Conservation (phyloP, 768 basidiomycete species). For the Xerocomus brunneocitrinus region DNA sequence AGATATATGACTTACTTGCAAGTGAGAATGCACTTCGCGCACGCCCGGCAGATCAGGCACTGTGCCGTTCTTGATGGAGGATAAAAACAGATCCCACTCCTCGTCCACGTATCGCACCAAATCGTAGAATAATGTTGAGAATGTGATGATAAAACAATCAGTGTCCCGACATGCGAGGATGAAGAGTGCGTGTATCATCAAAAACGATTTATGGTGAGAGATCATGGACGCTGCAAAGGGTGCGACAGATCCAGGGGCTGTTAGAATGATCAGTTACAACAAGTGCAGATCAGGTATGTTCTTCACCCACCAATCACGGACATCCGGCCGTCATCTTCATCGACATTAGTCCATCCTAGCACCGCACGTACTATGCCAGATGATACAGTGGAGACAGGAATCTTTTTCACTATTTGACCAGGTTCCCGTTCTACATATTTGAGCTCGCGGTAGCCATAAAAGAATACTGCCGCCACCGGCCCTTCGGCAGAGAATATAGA, state of each 20-base stretch:
- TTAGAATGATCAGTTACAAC: background rate
- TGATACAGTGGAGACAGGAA: background rate
- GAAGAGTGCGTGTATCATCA: background rate
- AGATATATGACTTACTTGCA: background rate
- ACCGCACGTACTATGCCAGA: background rate
- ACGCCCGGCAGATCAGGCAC: conserved; percentile 9
- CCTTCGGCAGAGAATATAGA: background rate
- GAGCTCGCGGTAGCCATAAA: background rate
- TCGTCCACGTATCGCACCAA: background rate
- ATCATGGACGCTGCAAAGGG: conserved; percentile 4
- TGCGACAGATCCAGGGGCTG: conserved; percentile 1
- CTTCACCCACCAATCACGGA: background rate
- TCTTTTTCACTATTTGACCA: background rate
- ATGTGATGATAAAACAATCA: background rate
- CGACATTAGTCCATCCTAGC: conserved; percentile 1
- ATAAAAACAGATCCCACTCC: conserved; percentile 2
- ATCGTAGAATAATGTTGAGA: conserved; percentile 1
- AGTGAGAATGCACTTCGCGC: conserved; percentile 1
- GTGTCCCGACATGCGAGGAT: background rate
- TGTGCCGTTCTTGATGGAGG: conserved; percentile 1
- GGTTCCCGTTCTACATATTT: background rate
- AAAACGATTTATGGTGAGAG: conserved; percentile 1
- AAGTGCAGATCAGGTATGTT: background rate
- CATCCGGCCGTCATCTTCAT: conserved; percentile 1
- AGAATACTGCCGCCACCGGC: background rate